Evolutionary conservation across 2,329 filamentous ascomycete species (phyloP), one percentile per base, ranked within the genome.

Genomic region (Mollisiaceae sp.): DNA sequence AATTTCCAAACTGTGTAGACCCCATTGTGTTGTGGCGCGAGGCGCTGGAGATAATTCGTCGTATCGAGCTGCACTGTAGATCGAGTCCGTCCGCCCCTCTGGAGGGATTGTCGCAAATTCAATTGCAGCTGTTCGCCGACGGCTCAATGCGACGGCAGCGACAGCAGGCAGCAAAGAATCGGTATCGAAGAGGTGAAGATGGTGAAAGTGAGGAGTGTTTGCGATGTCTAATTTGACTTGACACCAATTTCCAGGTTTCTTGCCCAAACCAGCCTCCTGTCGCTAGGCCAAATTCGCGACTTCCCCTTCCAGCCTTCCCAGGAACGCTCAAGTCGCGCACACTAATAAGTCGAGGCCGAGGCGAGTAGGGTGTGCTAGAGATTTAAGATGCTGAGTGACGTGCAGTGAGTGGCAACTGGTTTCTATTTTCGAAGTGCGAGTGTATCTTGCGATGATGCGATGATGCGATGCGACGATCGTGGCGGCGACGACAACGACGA

Each of bases 1-100:
- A 87, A 69, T 86, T 85, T 65, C 85, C 85, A 78, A 86, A 87
- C 71, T 86, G 82, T 35, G 73, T 75, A 41, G 70, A 73, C 22
- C 71, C 71, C 72, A 74, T 74, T 47, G 63, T 63, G 62, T 38
- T 47, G 22, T 9, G 50, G 41, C 36, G 47, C 57, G 38, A 45
- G 22, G 41, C 22, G 38, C 18, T 50, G 45, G n/a, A 9, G 8
- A 22, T 50, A 9, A n/a, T n/a, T 20, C n/a, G n/a, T 41, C 38
- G 38, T 32, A 18, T 43, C 6, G 27, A 54, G 52, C 52, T 56
- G 52, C 27, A 39, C 32, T 20, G 52, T 58, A 27, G 55, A 63
- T 63, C 62, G 35, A 57, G 55, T 57, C 55, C 55, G 55, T 39
- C 55, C 18, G 36, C 12, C 20, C 20, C 11, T 57, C 8, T 8